Evolutionary conservation across 2,329 filamentous ascomycete genomes (phyloP).

Genomic region (Aspergillus clavatus): DNA sequence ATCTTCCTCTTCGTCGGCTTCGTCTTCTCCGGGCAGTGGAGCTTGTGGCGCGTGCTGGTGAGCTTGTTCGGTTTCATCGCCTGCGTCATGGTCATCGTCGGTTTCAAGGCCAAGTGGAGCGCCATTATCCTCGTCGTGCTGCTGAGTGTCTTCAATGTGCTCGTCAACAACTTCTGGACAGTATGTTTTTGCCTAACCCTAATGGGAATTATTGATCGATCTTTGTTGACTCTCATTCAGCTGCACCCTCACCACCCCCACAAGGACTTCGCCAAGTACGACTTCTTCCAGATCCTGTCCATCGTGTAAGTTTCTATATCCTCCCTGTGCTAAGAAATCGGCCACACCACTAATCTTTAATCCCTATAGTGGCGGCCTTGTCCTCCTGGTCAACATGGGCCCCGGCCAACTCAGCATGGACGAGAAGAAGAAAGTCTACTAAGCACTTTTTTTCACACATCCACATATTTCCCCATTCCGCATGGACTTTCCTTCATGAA

Average conservation of each 20-base stretch:
- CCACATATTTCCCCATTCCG: neutral
- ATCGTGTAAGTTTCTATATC: slow-evolving; percentile 64
- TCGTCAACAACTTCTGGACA: slow-evolving; percentile 99
- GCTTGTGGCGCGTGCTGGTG: slow-evolving; percentile 78
- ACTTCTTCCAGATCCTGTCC: slow-evolving; percentile 99
- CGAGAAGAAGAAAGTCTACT: slow-evolving; percentile 99
- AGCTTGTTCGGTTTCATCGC: slow-evolving; percentile 81
- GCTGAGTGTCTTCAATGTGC: slow-evolving; percentile 89
- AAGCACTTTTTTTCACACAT: slow-evolving; percentile 23
- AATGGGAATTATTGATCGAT: neutral
- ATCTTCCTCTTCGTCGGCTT: slow-evolving; percentile 98
- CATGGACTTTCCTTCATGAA: neutral
- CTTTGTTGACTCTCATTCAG: slow-evolving; percentile 44
- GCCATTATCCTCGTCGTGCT: slow-evolving; percentile 92
- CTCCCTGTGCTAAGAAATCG: neutral
- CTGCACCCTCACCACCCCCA: slow-evolving; percentile 97
- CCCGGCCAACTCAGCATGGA: slow-evolving; percentile 97
- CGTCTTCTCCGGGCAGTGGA: slow-evolving; percentile 92
- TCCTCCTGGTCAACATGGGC: slow-evolving; percentile 97
- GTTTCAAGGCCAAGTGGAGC: slow-evolving; percentile 99
- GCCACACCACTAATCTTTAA: slow-evolving; percentile 2
- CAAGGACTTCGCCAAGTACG: slow-evolving; percentile 99
- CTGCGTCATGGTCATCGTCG: slow-evolving; percentile 97
- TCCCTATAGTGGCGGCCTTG: slow-evolving; percentile 66
- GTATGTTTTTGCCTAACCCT: slow-evolving; percentile 52